Conservation (phyloP, 495 filamentous ascomycete genomes). For the Penicillium lividum region DNA sequence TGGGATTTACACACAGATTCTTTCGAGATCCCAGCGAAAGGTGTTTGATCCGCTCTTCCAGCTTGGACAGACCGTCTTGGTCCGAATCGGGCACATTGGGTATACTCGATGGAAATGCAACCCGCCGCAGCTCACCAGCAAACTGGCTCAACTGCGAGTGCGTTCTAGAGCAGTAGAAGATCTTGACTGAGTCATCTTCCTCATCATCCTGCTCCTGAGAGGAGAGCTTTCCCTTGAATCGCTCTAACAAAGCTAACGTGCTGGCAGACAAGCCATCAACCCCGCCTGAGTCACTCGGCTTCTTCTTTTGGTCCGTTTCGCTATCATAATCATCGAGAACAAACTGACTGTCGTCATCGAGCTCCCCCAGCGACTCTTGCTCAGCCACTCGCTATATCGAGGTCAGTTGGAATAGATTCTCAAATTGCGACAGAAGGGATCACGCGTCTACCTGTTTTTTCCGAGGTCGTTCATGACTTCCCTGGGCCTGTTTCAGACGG, state of each 20-base stretch:
- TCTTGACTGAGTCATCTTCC: slow-evolving; percentile 65
- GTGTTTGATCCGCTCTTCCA: slow-evolving; percentile 74
- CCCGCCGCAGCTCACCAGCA: slow-evolving; percentile 83
- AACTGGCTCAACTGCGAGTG: slow-evolving; percentile 96
- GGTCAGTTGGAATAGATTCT: background rate
- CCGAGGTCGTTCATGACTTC: slow-evolving; percentile 45
- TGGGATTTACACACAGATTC: slow-evolving; percentile 88
- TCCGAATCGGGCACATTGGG: slow-evolving; percentile 32
- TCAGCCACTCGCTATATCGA: slow-evolving; percentile 35
- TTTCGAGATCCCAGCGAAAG: slow-evolving; percentile 87
- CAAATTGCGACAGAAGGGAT: background rate
- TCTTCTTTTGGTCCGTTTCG: slow-evolving; percentile 49
- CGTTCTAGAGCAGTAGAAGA: slow-evolving; percentile 93
- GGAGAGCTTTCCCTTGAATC: slow-evolving; percentile 37
- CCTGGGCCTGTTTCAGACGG: slow-evolving; percentile 50
- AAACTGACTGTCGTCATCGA: slow-evolving; percentile 70
- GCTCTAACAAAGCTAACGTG: slow-evolving; percentile 44
- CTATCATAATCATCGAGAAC: slow-evolving; percentile 80
- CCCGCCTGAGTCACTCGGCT: slow-evolving; percentile 20
- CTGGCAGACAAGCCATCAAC: slow-evolving; percentile 44
- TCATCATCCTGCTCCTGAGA: slow-evolving; percentile 47
- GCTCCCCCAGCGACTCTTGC: slow-evolving; percentile 27
- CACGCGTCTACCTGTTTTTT: slow-evolving; percentile 50
- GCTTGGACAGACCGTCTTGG: slow-evolving; percentile 27
- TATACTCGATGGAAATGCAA: slow-evolving; percentile 67